These are phyloP conservation scores for Ustilago shanxiensis DNA, from an alignment of 1,284 basidiomycete species.

Conservation along the genomic window DNA sequence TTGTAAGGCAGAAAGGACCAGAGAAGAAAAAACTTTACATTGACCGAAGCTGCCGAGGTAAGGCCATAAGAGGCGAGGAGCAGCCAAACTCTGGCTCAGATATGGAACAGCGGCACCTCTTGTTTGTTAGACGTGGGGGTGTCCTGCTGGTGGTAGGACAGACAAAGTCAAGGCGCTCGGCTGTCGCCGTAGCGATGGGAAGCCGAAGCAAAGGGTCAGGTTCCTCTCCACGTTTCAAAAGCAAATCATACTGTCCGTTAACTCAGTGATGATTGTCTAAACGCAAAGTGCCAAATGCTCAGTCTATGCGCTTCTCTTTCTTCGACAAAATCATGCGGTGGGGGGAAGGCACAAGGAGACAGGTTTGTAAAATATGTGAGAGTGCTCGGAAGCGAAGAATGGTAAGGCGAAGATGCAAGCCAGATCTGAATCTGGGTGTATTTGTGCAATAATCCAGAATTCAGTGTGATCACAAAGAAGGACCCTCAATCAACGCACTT, in stretches of 20 bases:
- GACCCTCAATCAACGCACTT: background rate
- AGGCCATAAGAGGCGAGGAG: slow-evolving; percentile 1
- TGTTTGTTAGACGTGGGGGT: slow-evolving; percentile 6
- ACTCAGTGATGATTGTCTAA: too few species aligned
- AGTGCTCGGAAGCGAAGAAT: background rate
- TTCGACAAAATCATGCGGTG: slow-evolving; percentile 5
- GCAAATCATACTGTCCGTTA: background rate
- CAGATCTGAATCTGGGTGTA: background rate
- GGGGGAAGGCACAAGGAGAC: slow-evolving; percentile 4
- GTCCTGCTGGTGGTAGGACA: background rate
- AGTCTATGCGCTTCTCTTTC: background rate
- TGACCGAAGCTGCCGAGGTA: slow-evolving; percentile 25
- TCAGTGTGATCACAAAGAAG: too few species aligned
- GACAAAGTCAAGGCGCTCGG: background rate
- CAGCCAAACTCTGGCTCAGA: background rate
- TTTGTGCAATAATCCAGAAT: background rate
- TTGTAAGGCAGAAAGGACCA: background rate
- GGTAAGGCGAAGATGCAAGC: slow-evolving; percentile 11
- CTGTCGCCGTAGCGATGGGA: background rate
- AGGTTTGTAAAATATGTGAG: background rate
- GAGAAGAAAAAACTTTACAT: background rate
- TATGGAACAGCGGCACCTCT: background rate
- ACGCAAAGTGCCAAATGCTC: too few species aligned
- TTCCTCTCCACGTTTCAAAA: slow-evolving; percentile 4
- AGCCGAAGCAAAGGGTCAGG: background rate